These are phyloP conservation scores for Cornus kousa DNA, from an alignment of 148 eudicot genomes.

Conservation along the genomic window DNA sequence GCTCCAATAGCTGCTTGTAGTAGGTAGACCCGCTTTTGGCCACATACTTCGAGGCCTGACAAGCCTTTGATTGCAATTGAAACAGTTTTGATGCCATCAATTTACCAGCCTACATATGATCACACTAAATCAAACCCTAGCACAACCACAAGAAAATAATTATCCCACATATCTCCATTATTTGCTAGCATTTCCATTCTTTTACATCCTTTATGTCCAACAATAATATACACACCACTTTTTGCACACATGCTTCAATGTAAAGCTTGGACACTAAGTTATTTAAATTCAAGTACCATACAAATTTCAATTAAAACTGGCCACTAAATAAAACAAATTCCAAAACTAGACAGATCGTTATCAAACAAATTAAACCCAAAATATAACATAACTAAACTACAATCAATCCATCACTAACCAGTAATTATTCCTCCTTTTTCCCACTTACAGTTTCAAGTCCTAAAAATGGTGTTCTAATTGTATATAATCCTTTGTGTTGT, in stretches of 20 bases:
- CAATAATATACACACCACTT: background rate
- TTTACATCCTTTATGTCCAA: background rate
- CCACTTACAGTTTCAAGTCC: background rate
- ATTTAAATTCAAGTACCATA: background rate
- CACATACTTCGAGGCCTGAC: slow-evolving; percentile 44
- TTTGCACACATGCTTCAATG: background rate
- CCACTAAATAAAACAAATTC: background rate
- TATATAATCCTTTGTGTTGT: background rate
- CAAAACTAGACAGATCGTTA: background rate
- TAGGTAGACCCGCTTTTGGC: slow-evolving; percentile 43
- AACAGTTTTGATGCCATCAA: slow-evolving; percentile 61
- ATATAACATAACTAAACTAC: background rate
- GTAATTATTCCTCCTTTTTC: background rate
- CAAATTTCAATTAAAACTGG: background rate
- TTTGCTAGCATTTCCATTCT: background rate
- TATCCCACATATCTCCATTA: background rate
- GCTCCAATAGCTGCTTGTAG: slow-evolving; percentile 62
- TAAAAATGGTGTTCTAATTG: background rate
- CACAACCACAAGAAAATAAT: background rate
- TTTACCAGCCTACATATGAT: slow-evolving; percentile 13
- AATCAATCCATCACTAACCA: background rate
- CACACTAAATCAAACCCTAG: background rate
- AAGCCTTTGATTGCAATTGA: slow-evolving; percentile 52
- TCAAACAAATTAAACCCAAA: background rate
- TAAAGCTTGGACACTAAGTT: background rate